Base-by-base conservation (phyloP, 768 basidiomycete species). In the Lentinus brumalis region DNA sequence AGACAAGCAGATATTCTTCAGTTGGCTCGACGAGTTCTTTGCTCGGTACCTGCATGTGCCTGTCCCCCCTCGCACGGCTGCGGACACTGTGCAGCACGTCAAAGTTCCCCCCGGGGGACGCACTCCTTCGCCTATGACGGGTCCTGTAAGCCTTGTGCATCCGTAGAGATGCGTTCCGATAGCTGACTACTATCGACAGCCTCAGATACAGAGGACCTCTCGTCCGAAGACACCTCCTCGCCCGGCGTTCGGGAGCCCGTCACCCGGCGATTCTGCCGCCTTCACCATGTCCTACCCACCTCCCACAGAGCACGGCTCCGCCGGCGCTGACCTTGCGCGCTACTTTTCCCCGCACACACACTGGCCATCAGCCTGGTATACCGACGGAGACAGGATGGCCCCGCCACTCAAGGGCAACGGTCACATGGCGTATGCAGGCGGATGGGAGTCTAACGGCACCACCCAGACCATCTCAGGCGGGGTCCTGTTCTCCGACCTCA, bases 1-100 rank as follows among this genome's bases (percentile, higher is more conserved):
- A 69, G 89, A 93, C 67, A 92, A 91, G 69, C 75, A 83, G 32
- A 83, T 77, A 29, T 89, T 93, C 69, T 93, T 92, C 72, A 73
- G 74, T 60, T 92, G 91, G 90, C 77, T 93, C 21, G 91, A 93
- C 69, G 91, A 92, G 67, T 92, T 87, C 74, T 93, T 93, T 67
- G 79, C 83, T 15, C 78, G 79, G 38, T 76, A 75, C 51, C 71
- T 79, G 21, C 66, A 71, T 26, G 70, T 73, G 7, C 52, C 60
- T 5, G 53, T 60, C 3, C 59, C 60, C 0, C 44, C 58, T 15
- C 59, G 60, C 30, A 56, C 47, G 9, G 29, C 62, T 2, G 47
- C 45, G 10, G 40, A 54, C 0, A 50, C 59, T 2, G 42, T 56
- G 11, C 18, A 56, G 35, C 39, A 41, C 21, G 35, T 47, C 11